These are phyloP conservation scores for Kokia cookei DNA, from an alignment of 441 rosid genomes.

Conservation along the genomic window DNA sequence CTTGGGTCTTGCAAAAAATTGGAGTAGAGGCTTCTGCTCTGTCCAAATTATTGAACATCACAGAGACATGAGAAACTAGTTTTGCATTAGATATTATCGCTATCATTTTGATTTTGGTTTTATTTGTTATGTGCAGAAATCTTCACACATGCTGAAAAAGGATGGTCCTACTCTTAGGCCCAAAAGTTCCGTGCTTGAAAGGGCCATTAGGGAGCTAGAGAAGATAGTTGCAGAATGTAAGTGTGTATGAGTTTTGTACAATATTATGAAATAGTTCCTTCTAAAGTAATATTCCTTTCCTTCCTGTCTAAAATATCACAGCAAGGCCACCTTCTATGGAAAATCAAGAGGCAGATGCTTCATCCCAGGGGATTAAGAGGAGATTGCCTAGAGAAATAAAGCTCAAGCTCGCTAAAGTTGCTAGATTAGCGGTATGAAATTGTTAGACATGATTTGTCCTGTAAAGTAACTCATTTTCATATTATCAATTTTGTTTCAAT, in stretches of 20 bases:
- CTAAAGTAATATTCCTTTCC: not conserved
- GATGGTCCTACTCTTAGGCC: conserved; percentile 59
- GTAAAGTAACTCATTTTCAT: not conserved
- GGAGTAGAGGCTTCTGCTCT: not conserved
- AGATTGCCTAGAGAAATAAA: conserved; percentile 91
- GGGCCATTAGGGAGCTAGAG: conserved; percentile 88
- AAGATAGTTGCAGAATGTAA: conserved; percentile 90
- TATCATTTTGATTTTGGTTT: conserved; percentile 11
- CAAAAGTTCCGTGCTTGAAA: conserved; percentile 67
- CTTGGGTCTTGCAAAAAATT: not conserved
- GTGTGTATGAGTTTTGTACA: not conserved
- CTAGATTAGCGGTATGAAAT: conserved; percentile 79
- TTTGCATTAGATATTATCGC: not conserved
- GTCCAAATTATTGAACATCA: not conserved
- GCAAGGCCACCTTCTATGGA: conserved; percentile 82
- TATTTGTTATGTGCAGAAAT: conserved; percentile 37
- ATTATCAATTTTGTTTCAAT: not conserved
- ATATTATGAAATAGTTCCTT: not conserved
- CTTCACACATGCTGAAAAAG: conserved; percentile 44
- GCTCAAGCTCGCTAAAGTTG: conserved; percentile 89
- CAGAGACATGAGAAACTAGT: not conserved
- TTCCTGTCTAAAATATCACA: conserved; percentile 30
- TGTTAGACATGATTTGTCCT: not conserved
- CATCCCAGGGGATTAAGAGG: conserved; percentile 79
- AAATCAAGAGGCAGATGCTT: conserved; percentile 73